Percentiles rank a stretch among this genome's conserved stretches.
Conservation (phyloP, 352 stramenopile species). For the Sclerospora graminicola region DNA sequence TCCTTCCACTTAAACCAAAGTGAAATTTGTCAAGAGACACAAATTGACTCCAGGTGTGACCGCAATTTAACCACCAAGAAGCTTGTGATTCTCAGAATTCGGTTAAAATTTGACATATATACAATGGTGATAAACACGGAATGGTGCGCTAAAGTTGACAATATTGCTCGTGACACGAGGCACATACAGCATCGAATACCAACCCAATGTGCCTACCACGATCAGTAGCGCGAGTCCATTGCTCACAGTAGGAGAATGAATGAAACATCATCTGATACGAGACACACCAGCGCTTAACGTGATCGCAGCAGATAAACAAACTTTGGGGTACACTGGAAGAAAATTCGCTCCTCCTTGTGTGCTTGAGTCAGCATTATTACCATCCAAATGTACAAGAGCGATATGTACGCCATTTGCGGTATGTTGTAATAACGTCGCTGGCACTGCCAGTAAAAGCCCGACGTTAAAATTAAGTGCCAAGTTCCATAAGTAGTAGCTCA, state of each 20-base stretch:
- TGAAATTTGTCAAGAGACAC: constrained; percentile 93
- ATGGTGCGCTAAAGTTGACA: constrained; percentile 66
- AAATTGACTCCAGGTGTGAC: constrained; percentile 31
- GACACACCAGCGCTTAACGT: constrained; percentile 46
- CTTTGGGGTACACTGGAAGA: constrained; percentile 91
- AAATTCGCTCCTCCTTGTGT: constrained; percentile 98
- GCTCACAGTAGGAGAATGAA: constrained; percentile 12
- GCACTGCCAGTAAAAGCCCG: too few species aligned
- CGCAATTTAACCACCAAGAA: constrained; percentile 7
- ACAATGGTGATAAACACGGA: constrained; percentile 65
- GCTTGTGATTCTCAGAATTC: constrained; percentile 16
- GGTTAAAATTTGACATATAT: constrained; percentile 46
- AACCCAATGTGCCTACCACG: constrained; percentile 31
- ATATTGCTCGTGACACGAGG: too few species aligned
- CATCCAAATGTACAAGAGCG: constrained; percentile 89
- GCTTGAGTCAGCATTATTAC: constrained; percentile 88
- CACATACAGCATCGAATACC: too few species aligned
- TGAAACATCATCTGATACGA: constrained; percentile 22
- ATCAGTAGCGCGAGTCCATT: constrained; percentile 20
- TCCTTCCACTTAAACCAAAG: too few species aligned
- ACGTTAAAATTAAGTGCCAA: too few species aligned
- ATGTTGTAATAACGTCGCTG: too few species aligned
- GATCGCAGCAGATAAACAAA: constrained; percentile 74
- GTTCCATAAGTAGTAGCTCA: too few species aligned
- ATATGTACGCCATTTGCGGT: too few species aligned